Conservation (phyloP, 257 asterid genomes). For the Solanum bukasovii region DNA sequence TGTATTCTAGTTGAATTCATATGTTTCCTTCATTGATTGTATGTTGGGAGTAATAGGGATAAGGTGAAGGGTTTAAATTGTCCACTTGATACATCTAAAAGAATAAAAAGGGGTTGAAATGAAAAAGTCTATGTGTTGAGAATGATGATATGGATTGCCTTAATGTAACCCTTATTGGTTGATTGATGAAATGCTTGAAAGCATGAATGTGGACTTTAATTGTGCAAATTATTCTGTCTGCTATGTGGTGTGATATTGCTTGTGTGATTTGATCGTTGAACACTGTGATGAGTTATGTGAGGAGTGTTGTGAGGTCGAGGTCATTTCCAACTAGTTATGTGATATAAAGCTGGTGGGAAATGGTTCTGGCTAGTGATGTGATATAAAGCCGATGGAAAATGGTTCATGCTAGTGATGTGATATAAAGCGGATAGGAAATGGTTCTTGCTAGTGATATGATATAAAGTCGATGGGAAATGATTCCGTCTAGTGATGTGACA, state of each 20-base stretch:
- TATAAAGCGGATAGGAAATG: too few species aligned
- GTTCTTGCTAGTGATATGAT: not conserved
- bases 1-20: not conserved
- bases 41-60: not conserved
- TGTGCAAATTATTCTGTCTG: not conserved
- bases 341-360: not conserved
- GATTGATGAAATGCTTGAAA: not conserved
- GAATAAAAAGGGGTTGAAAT: not conserved
- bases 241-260: not conserved
- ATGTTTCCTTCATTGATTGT: not conserved
- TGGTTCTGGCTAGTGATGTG: not conserved
- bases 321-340: not conserved
- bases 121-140: not conserved
- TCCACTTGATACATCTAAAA: not conserved
- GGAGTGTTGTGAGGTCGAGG: not conserved
- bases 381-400: not conserved
- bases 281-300: not conserved
- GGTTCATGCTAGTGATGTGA: not conserved
- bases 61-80: not conserved
- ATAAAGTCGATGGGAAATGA: too few species aligned
- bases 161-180: not conserved
- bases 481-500: not conserved
- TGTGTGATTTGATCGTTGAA: not conserved
- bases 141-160: not conserved
- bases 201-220: not conserved